These are phyloP conservation scores for Adansonia rubrostipa DNA, from an alignment of 441 rosid species.

Conservation along the genomic window DNA sequence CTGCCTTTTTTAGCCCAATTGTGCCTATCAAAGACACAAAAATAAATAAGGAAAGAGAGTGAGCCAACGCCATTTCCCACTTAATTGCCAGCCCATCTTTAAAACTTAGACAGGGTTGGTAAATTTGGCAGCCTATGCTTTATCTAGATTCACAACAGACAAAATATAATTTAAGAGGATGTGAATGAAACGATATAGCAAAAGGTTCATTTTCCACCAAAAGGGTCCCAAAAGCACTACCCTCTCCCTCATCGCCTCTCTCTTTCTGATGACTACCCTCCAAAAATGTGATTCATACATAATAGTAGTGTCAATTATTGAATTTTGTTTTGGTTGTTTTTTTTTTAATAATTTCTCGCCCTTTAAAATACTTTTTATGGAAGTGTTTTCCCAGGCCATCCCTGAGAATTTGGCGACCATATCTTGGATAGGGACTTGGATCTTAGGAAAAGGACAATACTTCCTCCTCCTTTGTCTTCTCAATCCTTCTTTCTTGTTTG, in stretches of 20 bases:
- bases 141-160: constrained; percentile 28
- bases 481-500: constrained; percentile 1
- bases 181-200: constrained; percentile 32
- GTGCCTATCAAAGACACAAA: no score
- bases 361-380: constrained; percentile 14
- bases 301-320: constrained; percentile 33
- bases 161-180: neutral
- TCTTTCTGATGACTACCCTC: constrained; percentile 28
- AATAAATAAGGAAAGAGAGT: no score
- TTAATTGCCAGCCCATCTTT: constrained; percentile 43
- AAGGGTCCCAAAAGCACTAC: neutral
- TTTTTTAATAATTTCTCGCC: no score
- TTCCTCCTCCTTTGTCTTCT: neutral
- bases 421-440: constrained; percentile 32
- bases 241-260: constrained; percentile 17
- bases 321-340: constrained; percentile 30
- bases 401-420: constrained; percentile 34
- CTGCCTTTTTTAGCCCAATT: no score
- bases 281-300: constrained; percentile 36
- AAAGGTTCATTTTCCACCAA: constrained; percentile 36
- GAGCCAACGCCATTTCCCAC: neutral
- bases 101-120: constrained; percentile 25
- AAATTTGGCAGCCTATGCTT: constrained; percentile 27
- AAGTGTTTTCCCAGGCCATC: constrained; percentile 24
- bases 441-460: constrained; percentile 37